Percentiles rank a stretch among this genome's conserved stretches.
phyloP scores from a whole-genome alignment of 352 stramenopile genomes.

The Globisporangium alternatum region DNA sequence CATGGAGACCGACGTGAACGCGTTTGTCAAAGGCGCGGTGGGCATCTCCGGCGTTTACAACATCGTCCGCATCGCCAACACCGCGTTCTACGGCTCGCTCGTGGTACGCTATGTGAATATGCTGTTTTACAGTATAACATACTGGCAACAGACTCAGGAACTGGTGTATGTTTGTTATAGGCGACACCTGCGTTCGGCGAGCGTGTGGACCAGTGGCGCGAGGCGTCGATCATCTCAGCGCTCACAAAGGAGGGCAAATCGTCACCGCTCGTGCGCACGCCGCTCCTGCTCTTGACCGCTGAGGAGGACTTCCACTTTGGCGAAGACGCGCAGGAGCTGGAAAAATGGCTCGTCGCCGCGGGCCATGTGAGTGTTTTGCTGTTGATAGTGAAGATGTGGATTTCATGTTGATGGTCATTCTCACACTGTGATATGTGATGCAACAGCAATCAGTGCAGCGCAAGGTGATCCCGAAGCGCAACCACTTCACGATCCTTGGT shows the following conservation, averaged over 20 bases:
- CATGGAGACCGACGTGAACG: constrained; percentile 27
- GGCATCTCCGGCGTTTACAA: constrained; percentile 87
- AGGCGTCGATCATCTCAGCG: constrained; percentile 57
- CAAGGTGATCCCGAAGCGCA: constrained; percentile 43
- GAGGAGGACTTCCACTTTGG: constrained; percentile 83
- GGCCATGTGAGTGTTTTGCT: constrained; percentile 42
- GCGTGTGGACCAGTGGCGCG: constrained; percentile 59
- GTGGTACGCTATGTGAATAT: constrained; percentile 21
- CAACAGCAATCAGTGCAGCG: constrained; percentile 36
- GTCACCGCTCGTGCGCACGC: constrained; percentile 49
- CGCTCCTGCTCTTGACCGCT: constrained; percentile 61
- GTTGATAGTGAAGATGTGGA: neutral
- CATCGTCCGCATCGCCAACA: constrained; percentile 75
- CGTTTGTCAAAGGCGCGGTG: constrained; percentile 51
- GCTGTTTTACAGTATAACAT: neutral
- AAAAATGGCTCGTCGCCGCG: constrained; percentile 48
- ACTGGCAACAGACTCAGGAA: neutral
- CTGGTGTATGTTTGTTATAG: constrained; percentile 14
- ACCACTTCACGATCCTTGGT: constrained; percentile 77
- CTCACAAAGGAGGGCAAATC: constrained; percentile 32
- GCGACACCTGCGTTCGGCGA: constrained; percentile 67
- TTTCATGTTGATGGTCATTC: neutral
- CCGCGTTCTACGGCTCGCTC: constrained; percentile 63
- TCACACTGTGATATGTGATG: constrained; percentile 9
- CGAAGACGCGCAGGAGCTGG: constrained; percentile 63